Evolutionary conservation across 768 basidiomycete species (phyloP), one percentile per base, ranked within the genome.

Genomic region (Ramaria sp.): DNA sequence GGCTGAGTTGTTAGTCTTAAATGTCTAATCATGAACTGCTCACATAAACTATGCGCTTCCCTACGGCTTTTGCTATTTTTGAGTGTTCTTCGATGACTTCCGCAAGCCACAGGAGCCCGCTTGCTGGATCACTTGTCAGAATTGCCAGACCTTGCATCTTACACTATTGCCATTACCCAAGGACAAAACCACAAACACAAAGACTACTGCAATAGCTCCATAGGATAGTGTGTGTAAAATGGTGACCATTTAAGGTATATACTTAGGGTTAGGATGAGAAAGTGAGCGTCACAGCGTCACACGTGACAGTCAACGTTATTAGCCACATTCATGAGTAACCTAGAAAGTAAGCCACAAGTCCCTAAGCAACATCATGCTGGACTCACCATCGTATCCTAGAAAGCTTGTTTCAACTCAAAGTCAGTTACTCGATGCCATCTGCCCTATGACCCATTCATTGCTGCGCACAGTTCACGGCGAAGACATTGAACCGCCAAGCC

Each of bases 381-480:
- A 15, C 33, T 57, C 3, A 50, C 31, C 19, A 4, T 27, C 34
- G 6, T 19, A 58, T 37, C 63, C 4, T 69, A 99, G 95, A 98
- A 73, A 93, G 91, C 31, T 78, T 98, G n/a, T 99, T 99, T 67
- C 91, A 97, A 72, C 87, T 99, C 65, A 99, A 99, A 81, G 95
- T 93, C 59, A 48, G 70, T 60, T 54, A 55, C 43, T 52, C 30
- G 30, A 47, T 50, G 58, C 34, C 19, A 58, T 39, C 59, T 53
- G 57, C 30, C 56, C 51, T 56, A 59, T 63, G 63, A 53, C 62
- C 19, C 13, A 5, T 43, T 15, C 19, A 22, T 15, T 11, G 22
- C 38, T 54, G 52, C 5, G 27, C 56, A 33, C 65, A 99, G 95
- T 98, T 99, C 77, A 99, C 96, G 19, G 93, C 96, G 60, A 99